Conservation (phyloP, 2,329 filamentous ascomycete genomes). For the Colletotrichum sp. region DNA sequence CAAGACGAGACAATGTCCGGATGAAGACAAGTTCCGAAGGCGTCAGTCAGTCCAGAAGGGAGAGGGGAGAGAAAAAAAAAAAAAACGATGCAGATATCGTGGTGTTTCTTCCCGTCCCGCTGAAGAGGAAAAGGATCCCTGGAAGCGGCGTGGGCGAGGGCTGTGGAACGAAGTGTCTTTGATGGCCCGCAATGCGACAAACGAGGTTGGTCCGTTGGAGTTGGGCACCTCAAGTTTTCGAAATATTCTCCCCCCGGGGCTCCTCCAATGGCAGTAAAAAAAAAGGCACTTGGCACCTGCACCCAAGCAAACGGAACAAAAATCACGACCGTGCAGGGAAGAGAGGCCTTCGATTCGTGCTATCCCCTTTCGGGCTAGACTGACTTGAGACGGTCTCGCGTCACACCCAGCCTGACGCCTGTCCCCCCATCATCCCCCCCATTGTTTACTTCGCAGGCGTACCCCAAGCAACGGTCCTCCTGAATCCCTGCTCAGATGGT, state of each 20-base stretch:
- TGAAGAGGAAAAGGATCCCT: neutral
- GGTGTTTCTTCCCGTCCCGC: neutral
- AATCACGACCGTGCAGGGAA: constrained; percentile 2
- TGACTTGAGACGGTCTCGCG: constrained; percentile 9
- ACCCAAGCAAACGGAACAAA: neutral
- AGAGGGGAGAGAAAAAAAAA: neutral
- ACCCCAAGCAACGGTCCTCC: constrained; percentile 30
- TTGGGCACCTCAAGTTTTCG: neutral
- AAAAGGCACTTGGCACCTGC: neutral
- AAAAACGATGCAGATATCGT: neutral
- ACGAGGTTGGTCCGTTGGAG: neutral
- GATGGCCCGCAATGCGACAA: neutral
- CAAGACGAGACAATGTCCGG: neutral
- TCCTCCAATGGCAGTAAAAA: neutral
- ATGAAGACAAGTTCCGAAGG: neutral
- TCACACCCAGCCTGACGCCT: constrained; percentile 12
- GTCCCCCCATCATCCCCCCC: constrained; percentile 17
- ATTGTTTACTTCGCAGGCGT: constrained; percentile 33
- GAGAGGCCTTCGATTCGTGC: neutral
- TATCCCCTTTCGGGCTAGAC: constrained; percentile 12
- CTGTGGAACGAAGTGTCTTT: neutral
- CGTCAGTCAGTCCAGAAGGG: neutral
- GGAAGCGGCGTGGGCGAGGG: neutral
- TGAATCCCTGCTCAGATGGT: constrained; percentile 10
- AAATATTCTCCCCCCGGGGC: neutral